phyloP scores from a whole-genome alignment of 257 asterid species.

The Sherardia arvensis region DNA sequence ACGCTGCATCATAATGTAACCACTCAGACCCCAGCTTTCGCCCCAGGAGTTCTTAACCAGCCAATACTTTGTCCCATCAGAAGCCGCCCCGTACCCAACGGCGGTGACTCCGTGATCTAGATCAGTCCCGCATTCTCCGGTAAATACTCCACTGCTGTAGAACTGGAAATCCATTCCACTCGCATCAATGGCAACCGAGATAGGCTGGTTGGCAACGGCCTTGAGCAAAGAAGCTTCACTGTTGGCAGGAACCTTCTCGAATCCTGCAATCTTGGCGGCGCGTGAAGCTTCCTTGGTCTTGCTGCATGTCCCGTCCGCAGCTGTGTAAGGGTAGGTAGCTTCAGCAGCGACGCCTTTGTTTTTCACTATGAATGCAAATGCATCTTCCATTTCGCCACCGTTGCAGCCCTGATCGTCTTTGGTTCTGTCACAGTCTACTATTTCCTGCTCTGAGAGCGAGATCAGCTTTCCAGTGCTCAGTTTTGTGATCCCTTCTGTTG shows the following conservation, averaged over 20 bases:
- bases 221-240: conserved; percentile 14
- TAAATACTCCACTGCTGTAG: conserved; percentile 16
- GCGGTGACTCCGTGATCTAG: conserved; percentile 19
- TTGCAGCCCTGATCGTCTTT: conserved; percentile 19
- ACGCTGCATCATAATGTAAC: conserved; percentile 16
- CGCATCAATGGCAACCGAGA: conserved; percentile 18
- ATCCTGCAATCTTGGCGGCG: conserved; percentile 12
- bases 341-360: conserved; percentile 19
- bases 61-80: conserved; percentile 17
- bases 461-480: conserved; percentile 18
- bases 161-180: conserved; percentile 12
- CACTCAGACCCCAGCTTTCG: conserved; percentile 14
- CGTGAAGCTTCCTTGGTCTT: conserved; percentile 14
- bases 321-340: conserved; percentile 20
- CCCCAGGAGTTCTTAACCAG: conserved; percentile 18
- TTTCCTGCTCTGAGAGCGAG: conserved; percentile 20
- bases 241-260: conserved; percentile 12
- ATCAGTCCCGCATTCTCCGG: conserved; percentile 16
- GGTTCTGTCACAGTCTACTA: conserved; percentile 24
- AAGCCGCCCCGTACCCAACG: conserved; percentile 8
- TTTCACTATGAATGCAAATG: conserved; percentile 15
- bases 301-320: conserved; percentile 20
- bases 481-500: conserved; percentile 22
- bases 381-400: conserved; percentile 18
- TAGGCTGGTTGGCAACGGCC: conserved; percentile 14